Percentiles rank a stretch among this genome's conserved stretches.
These are phyloP conservation scores for Kluyveromyces lactis DNA, from an alignment of 805 yeast genomes.

Conservation along the genomic window DNA sequence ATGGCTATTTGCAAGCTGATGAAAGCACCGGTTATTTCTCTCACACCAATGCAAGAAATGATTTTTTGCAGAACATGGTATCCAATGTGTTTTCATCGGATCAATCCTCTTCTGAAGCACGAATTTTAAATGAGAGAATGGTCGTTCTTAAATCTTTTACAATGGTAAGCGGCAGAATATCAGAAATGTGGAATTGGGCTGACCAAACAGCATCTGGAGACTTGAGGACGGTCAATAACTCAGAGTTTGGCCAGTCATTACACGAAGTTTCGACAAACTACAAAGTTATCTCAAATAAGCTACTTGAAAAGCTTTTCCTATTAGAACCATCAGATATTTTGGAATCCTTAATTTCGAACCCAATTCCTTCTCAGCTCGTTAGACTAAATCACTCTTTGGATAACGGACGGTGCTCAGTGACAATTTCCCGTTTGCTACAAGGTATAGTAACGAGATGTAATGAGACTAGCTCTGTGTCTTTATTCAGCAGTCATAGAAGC, in stretches of 20 bases:
- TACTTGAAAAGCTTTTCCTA: constrained; percentile 55
- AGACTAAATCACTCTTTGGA: constrained; percentile 59
- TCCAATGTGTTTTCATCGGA: constrained; percentile 29
- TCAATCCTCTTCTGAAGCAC: constrained; percentile 33
- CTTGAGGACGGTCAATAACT: constrained; percentile 4
- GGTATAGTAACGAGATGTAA: constrained; percentile 23
- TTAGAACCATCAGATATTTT: constrained; percentile 68
- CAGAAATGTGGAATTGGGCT: constrained; percentile 62
- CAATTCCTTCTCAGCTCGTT: constrained; percentile 17
- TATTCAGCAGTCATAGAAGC: constrained; percentile 11
- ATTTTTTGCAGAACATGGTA: constrained; percentile 27
- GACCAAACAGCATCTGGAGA: constrained; percentile 11
- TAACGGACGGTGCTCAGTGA: constrained; percentile 70
- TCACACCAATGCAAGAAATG: constrained; percentile 15
- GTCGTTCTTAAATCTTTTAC: constrained; percentile 57
- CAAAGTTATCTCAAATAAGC: constrained; percentile 58
- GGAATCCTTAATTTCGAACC: constrained; percentile 48
- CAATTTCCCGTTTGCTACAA: constrained; percentile 59
- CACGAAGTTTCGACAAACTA: constrained; percentile 48
- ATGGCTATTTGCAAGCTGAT: constrained; percentile 40
- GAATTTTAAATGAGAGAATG: constrained; percentile 36
- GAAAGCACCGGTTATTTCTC: constrained; percentile 21
- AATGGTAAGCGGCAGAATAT: constrained; percentile 46
- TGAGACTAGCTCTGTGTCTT: constrained; percentile 13
- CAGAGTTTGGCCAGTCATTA: constrained; percentile 25